Evolutionary conservation across 805 yeast species (phyloP), one percentile per base, ranked within the genome.

Genomic region (Kodamaea lidongshanica): DNA sequence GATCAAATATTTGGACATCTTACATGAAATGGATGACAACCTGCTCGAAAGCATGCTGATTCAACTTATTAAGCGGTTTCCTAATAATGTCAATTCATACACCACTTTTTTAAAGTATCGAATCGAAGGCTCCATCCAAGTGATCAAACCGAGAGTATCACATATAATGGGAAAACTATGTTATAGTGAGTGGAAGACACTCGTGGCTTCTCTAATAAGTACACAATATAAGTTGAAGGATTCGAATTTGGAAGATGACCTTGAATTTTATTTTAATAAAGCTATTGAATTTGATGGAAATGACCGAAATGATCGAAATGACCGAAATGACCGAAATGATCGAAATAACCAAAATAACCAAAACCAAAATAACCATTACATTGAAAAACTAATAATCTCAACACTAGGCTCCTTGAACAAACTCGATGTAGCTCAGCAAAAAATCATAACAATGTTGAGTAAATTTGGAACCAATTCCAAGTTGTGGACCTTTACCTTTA

Each of bases 401-500:
- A 44, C 64, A 1, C 52, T 51, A 28, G 64, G 59, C 17, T 37
- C 41, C 3, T 22, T 54, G 4, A 61, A 47, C 1, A 52, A 55
- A 14, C 10, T 45, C 1, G 59, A 49, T 1, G 32, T 33, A 11
- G 67, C 67, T 0, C 34, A 55, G 14, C 28, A 32, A 4, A 23
- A 47, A 4, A 38, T 60, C 28, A 32, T 44, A 4, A 24, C 24
- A 13, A 30, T 67, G 17, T 33, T 65, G 1, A 38, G 40, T 3
- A 40, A 35, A 2, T 62, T 52, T 30, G 32, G 44, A 0, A 30
- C 41, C 3, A 69, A 72, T 40, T 48, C 61, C 16, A 73, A 67
- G 17, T 52, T 65, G 6, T 76, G 80, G 80, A 30, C 72, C 2
- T 55, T 50, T 27, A 61, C 65, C 4, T 47, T 53, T 26, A 50